Conservation (phyloP, 2,329 filamentous ascomycete genomes). For the Dactylonectria macrodidyma region DNA sequence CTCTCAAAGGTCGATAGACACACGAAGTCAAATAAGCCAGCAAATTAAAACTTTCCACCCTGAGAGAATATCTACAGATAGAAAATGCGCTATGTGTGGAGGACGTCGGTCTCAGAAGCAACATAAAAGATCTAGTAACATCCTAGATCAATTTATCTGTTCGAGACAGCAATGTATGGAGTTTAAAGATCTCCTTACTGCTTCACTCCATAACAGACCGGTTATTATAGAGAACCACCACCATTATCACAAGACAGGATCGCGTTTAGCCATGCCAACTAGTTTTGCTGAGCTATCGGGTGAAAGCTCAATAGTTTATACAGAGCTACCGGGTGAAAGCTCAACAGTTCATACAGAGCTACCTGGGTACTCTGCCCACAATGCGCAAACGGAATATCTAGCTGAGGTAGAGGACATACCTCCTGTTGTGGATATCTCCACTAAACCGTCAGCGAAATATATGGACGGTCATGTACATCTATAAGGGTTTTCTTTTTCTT, state of each 20-base stretch:
- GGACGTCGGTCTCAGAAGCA: background rate
- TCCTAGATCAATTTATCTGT: background rate
- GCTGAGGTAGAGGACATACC: background rate
- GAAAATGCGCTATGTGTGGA: background rate
- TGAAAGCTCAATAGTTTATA: background rate
- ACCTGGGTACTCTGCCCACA: background rate
- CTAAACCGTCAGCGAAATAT: background rate
- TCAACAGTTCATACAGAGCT: background rate
- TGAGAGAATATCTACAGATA: background rate
- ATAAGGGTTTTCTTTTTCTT: no score
- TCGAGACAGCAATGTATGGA: background rate
- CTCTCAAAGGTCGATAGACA: background rate
- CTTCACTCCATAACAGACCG: background rate
- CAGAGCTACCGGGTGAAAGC: no score
- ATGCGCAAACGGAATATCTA: background rate
- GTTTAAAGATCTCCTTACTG: background rate
- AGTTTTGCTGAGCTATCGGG: background rate
- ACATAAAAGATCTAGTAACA: background rate
- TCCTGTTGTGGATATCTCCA: background rate
- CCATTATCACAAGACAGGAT: background rate
- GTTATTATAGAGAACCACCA: background rate
- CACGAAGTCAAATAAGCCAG: background rate
- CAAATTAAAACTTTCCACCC: background rate
- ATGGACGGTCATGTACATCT: no score
- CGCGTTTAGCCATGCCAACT: background rate